Conservation (phyloP, 495 filamentous ascomycete species). For the Astrothelium subdiscretum region DNA sequence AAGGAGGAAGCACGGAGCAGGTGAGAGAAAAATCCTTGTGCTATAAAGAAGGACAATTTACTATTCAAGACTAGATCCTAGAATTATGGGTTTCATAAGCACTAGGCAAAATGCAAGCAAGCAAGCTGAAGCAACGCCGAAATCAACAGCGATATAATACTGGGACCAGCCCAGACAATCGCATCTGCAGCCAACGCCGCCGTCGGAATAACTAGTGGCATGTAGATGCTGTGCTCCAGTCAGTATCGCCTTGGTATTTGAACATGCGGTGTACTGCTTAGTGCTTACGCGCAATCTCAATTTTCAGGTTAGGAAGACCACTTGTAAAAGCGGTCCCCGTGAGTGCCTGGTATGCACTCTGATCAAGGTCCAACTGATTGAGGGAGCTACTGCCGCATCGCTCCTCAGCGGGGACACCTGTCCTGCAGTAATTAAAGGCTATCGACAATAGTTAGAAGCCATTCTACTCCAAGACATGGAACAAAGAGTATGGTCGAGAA, state of each 20-base stretch:
- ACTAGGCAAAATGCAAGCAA: neutral
- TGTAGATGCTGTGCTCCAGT: neutral
- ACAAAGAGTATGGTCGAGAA: neutral
- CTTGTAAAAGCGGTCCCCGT: neutral
- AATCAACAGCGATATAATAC: neutral
- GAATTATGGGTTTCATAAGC: too few relatives aligned
- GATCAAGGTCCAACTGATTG: neutral
- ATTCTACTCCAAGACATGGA: too few relatives aligned
- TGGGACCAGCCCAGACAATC: neutral
- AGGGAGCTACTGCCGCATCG: neutral
- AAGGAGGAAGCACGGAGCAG: too few relatives aligned
- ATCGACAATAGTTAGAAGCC: too few relatives aligned
- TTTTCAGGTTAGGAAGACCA: neutral
- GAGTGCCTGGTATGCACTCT: neutral
- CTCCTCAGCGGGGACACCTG: neutral
- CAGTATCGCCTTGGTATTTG: neutral
- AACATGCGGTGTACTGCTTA: too few relatives aligned
- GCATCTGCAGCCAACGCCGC: neutral
- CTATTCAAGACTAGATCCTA: neutral
- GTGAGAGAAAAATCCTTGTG: neutral
- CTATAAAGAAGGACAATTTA: neutral
- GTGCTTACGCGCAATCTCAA: neutral
- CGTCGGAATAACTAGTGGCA: neutral
- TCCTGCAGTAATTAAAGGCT: neutral
- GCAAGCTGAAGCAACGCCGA: neutral